Evolutionary conservation across 768 basidiomycete species (phyloP).

Genomic region (Xerocomellus chrysenteron): DNA sequence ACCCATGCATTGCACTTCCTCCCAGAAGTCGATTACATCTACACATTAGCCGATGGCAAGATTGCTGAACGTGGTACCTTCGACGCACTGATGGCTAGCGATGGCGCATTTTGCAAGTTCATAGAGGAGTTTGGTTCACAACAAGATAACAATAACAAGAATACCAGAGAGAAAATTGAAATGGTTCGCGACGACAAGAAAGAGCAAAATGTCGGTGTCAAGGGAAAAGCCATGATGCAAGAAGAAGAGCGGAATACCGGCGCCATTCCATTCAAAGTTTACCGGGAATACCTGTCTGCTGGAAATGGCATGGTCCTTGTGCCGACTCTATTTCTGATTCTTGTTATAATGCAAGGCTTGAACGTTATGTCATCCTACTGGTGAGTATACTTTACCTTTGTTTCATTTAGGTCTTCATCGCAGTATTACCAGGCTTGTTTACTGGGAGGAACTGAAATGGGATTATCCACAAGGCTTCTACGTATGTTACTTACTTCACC

Average conservation of each 20-base stretch:
- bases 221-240: slow-evolving; percentile 70
- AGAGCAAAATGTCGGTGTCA: slow-evolving; percentile 32
- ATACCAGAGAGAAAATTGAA: slow-evolving; percentile 33
- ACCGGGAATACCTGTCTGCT: slow-evolving; percentile 58
- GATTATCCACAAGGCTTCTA: slow-evolving; percentile 64
- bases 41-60: slow-evolving; percentile 70
- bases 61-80: slow-evolving; percentile 84
- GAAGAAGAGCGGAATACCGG: slow-evolving; percentile 81
- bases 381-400: slow-evolving; percentile 36
- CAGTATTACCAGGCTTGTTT: slow-evolving; percentile 60
- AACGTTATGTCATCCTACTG: slow-evolving; percentile 75
- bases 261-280: slow-evolving; percentile 39
- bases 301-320: slow-evolving; percentile 67
- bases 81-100: slow-evolving; percentile 58
- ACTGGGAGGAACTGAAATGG: slow-evolving; percentile 61
- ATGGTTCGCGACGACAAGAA: slow-evolving; percentile 37
- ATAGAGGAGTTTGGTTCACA: slow-evolving; percentile 75
- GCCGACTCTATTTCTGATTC: slow-evolving; percentile 60
- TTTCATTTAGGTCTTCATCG: background rate
- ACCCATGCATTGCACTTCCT: slow-evolving; percentile 93
- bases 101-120: slow-evolving; percentile 72
- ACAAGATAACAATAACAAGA: slow-evolving; percentile 45
- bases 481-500: slow-evolving; percentile 43
- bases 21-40: slow-evolving; percentile 83
- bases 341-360: slow-evolving; percentile 67